Base-by-base conservation (phyloP, 768 basidiomycete species). In the Podaxis mareebaensis region DNA sequence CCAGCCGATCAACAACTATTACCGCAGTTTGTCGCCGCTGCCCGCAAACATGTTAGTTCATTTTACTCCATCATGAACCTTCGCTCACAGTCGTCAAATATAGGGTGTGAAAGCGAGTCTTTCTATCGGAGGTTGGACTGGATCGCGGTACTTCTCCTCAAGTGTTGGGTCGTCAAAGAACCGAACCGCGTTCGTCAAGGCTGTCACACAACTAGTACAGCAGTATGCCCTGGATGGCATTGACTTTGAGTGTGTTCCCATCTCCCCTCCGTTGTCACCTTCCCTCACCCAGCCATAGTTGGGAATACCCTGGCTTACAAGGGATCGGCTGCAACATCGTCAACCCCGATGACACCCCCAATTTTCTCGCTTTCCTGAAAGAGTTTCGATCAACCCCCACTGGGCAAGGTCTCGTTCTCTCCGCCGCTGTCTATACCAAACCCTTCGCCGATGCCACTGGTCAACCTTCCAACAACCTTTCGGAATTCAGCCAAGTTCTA, bases 241-340 rank as follows among this genome's bases (percentile, higher is more conserved):
- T 48, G 88, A 90, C 67, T 85, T 90, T 60, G 89, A 89, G 87
- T 87, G 69, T 46, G 48, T 62, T 49, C 49, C 59, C 51, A 36
- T 3, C 36, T 49, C 53, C 42, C 48, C 56, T 36, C 61, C 3
- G 57, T 28, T 33, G 55, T 40, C 39, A 66, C 40, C 51, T 66
- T 6, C 52, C 60, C 54, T 61, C 57, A 58, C 24, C 53, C 38
- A 20, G 12, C 28, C 39, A 10, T 64, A 92, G 91, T 70, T 95
- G 93, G 93, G 94, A 95, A 73, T 96, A 93, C 71, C 95, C 94
- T 40, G 85, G 80, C 42, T 76, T 76, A 11, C 77, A 77, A 51
- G 93, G 93, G 15, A 82, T 90, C 20, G 81, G 83, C 6, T 92
- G 91, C 70, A 96, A 96, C 76, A 73, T 72, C 5, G 73, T 86